phyloP scores from a whole-genome alignment of 495 filamentous ascomycete species.

The Aspergillus haitiensis region DNA sequence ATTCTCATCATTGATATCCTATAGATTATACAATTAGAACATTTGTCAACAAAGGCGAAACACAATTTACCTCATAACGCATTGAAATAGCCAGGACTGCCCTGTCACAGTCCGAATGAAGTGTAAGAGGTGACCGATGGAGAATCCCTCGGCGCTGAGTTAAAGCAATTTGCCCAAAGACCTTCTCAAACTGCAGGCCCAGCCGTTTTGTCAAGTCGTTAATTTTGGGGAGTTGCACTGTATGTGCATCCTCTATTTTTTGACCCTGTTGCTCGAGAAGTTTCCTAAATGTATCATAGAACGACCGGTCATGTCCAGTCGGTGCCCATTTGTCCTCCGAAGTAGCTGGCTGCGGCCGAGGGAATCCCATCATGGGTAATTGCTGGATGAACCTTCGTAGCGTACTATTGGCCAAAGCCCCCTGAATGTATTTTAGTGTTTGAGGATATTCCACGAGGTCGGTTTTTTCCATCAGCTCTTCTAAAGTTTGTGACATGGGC shows the following conservation, averaged over 20 bases:
- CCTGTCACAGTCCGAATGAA: slow-evolving; percentile 45
- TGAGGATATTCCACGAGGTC: slow-evolving; percentile 47
- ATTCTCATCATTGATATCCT: slow-evolving; percentile 29
- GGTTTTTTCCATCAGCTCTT: slow-evolving; percentile 49
- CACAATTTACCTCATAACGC: slow-evolving; percentile 35
- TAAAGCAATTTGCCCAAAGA: slow-evolving; percentile 58
- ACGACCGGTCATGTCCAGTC: slow-evolving; percentile 43
- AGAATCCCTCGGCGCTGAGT: slow-evolving; percentile 58
- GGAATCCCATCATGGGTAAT: slow-evolving; percentile 41
- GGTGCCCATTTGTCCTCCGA: slow-evolving; percentile 40
- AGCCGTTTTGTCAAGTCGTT: slow-evolving; percentile 53
- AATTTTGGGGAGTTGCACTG: slow-evolving; percentile 48
- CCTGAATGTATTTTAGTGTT: slow-evolving; percentile 53
- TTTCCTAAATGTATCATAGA: slow-evolving; percentile 50
- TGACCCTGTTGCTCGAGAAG: slow-evolving; percentile 37
- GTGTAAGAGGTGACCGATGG: slow-evolving; percentile 48
- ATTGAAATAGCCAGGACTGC: slow-evolving; percentile 39
- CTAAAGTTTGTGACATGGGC: slow-evolving; percentile 44
- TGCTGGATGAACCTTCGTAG: slow-evolving; percentile 48
- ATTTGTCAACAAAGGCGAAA: background rate
- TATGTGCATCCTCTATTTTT: slow-evolving; percentile 25
- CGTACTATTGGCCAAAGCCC: slow-evolving; percentile 49
- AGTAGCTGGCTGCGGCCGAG: slow-evolving; percentile 24
- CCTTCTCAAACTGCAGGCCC: slow-evolving; percentile 51
- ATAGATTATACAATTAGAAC: slow-evolving; percentile 4